Evolutionary conservation across 225 moss, liverwort and hornwort species (phyloP).

Genomic region (Bryum argenteum): DNA sequence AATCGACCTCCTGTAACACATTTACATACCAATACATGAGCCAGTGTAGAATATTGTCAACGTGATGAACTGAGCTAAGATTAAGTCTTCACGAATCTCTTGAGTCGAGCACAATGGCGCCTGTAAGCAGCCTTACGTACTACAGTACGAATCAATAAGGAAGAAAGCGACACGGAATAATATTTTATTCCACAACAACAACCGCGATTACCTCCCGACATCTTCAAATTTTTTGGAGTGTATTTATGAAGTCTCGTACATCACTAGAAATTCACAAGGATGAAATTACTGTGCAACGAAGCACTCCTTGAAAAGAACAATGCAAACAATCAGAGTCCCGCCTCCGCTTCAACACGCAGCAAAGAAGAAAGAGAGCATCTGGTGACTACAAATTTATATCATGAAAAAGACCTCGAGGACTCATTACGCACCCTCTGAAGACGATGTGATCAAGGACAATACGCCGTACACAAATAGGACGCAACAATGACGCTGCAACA

Average conservation of each 20-base stretch:
- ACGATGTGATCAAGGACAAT: conserved; percentile 15
- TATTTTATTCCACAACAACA: conserved; percentile 11
- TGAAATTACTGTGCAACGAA: too few relatives aligned
- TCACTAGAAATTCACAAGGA: too few relatives aligned
- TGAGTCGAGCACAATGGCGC: neutral
- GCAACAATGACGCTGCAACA: conserved; percentile 24
- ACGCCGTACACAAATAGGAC: conserved; percentile 28
- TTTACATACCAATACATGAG: conserved; percentile 28
- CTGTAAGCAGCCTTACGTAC: conserved; percentile 19
- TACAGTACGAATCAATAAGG: neutral
- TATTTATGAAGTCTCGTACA: too few relatives aligned
- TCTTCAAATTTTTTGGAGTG: too few relatives aligned
- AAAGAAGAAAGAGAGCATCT: too few relatives aligned
- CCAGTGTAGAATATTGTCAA: conserved; percentile 18
- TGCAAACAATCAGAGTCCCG: too few relatives aligned
- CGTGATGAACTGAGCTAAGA: conserved; percentile 1
- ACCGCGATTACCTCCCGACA: conserved; percentile 14
- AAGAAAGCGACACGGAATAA: neutral
- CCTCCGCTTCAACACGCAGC: too few relatives aligned
- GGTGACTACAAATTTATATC: neutral
- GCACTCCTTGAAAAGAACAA: too few relatives aligned
- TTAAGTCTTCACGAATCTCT: conserved; percentile 18
- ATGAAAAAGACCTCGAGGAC: conserved; percentile 12
- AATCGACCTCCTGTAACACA: conserved; percentile 36
- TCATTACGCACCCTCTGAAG: conserved; percentile 22